A percentile compares a stretch with the other conserved stretches of the same genome.
These are phyloP conservation scores for Geranomyces michiganensis DNA, from an alignment of 192 early-diverging fungal species.

Conservation along the genomic window DNA sequence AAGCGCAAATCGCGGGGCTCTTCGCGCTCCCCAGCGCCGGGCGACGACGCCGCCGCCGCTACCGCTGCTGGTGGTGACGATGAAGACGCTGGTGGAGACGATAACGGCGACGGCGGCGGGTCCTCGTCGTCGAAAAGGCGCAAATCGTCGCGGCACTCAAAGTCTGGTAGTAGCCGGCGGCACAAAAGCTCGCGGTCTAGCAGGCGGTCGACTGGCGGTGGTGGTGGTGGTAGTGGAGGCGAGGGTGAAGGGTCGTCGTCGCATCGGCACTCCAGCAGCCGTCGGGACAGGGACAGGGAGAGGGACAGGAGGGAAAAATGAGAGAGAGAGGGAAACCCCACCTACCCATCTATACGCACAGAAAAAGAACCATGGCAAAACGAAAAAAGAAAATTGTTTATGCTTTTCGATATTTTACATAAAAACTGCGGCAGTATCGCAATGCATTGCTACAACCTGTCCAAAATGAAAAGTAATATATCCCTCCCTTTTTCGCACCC, in stretches of 20 bases:
- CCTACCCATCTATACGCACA: too few species aligned
- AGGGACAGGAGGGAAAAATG: slow-evolving; percentile 1
- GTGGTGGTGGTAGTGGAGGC: background rate
- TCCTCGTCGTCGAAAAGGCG: background rate
- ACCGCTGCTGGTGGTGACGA: background rate
- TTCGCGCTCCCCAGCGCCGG: background rate
- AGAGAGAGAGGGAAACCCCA: too few species aligned
- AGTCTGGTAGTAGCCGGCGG: background rate
- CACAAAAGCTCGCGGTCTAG: background rate
- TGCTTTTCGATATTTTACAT: too few species aligned
- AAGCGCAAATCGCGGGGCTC: too few species aligned
- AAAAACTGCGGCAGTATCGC: too few species aligned
- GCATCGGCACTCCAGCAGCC: background rate
- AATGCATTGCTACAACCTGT: too few species aligned
- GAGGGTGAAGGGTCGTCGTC: background rate
- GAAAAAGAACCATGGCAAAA: too few species aligned
- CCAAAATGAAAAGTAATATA: too few species aligned
- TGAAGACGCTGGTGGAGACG: background rate
- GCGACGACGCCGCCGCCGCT: background rate
- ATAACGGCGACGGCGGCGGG: background rate
- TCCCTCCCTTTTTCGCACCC: too few species aligned
- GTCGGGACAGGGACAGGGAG: slow-evolving; percentile 8
- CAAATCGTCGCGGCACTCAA: slow-evolving; percentile 1
- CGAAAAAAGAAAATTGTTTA: too few species aligned
- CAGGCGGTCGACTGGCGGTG: background rate